phyloP scores from a whole-genome alignment of 306 rosid species.

The Castanea mollissima region DNA sequence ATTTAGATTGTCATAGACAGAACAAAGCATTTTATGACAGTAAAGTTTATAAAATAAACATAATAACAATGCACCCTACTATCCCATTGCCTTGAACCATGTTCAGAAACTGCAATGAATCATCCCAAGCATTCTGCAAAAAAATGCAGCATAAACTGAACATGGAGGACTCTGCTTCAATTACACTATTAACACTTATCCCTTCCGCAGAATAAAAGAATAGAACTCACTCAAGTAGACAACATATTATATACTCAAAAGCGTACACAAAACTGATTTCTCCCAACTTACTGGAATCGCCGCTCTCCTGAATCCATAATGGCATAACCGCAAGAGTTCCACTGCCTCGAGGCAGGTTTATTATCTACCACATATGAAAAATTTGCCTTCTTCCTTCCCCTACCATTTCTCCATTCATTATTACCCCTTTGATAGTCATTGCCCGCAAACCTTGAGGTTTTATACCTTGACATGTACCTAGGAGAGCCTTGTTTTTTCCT shows the following conservation, averaged over 20 bases:
- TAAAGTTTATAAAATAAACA: not conserved
- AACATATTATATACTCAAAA: constrained; percentile 10
- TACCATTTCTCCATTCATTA: constrained; percentile 47
- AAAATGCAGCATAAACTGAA: not conserved
- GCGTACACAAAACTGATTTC: constrained; percentile 26
- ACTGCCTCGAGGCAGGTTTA: constrained; percentile 22
- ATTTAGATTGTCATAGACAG: not conserved
- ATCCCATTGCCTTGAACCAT: not conserved
- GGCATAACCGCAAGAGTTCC: constrained; percentile 20
- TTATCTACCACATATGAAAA: constrained; percentile 11
- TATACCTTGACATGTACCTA: constrained; percentile 34
- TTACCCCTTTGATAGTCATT: constrained; percentile 35
- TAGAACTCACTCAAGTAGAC: not conserved
- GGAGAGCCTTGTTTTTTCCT: constrained; percentile 32
- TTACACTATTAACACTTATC: not conserved
- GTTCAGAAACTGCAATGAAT: not conserved
- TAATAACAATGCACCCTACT: not conserved
- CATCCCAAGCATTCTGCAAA: not conserved
- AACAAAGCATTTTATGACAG: not conserved
- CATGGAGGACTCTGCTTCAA: not conserved
- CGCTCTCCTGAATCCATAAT: constrained; percentile 14
- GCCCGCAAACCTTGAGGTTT: constrained; percentile 33
- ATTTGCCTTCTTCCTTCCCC: constrained; percentile 44
- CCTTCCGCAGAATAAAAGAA: constrained; percentile 1
- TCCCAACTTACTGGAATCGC: constrained; percentile 29